A percentile compares a stretch with the other conserved stretches of the same genome.
These are phyloP conservation scores for Sinapis alba DNA, from an alignment of 441 rosid genomes.

Conservation along the genomic window DNA sequence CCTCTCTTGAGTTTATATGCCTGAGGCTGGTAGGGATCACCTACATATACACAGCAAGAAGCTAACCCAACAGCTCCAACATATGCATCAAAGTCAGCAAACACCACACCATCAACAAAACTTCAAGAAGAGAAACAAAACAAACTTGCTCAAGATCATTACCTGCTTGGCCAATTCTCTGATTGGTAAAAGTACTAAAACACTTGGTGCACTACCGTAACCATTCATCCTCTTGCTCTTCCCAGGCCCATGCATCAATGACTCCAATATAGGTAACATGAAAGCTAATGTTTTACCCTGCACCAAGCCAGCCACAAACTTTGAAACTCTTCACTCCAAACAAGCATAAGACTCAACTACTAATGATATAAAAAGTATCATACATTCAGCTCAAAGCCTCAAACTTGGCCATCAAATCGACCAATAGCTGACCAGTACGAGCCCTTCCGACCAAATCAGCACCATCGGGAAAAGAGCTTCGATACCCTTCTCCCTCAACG, in stretches of 20 bases:
- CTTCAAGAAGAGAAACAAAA: too few relatives aligned
- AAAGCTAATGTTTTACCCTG: conserved; percentile 97
- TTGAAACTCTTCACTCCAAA: too few relatives aligned
- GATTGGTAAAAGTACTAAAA: conserved; percentile 89
- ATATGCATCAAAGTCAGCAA: conserved; percentile 77
- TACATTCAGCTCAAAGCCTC: too few relatives aligned
- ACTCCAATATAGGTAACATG: conserved; percentile 89
- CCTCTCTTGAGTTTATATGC: conserved; percentile 73
- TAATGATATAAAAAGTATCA: too few relatives aligned
- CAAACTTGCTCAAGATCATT: too few relatives aligned
- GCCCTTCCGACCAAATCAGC: conserved; percentile 90
- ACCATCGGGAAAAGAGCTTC: too few relatives aligned
- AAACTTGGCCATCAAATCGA: too few relatives aligned
- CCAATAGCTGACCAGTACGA: conserved; percentile 91
- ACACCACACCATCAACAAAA: conserved; percentile 18
- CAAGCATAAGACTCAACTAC: too few relatives aligned
- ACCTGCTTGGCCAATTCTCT: conserved; percentile 95
- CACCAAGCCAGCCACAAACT: too few relatives aligned
- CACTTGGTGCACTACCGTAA: conserved; percentile 91
- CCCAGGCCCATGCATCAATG: too few relatives aligned
- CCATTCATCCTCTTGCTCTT: too few relatives aligned
- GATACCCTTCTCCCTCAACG: conserved; percentile 65
- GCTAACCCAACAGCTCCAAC: conserved; percentile 72
- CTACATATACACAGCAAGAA: conserved; percentile 93
- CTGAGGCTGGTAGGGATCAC: conserved; percentile 66